Conservation (phyloP, 345 rosid genomes). For the Pistacia vera region DNA sequence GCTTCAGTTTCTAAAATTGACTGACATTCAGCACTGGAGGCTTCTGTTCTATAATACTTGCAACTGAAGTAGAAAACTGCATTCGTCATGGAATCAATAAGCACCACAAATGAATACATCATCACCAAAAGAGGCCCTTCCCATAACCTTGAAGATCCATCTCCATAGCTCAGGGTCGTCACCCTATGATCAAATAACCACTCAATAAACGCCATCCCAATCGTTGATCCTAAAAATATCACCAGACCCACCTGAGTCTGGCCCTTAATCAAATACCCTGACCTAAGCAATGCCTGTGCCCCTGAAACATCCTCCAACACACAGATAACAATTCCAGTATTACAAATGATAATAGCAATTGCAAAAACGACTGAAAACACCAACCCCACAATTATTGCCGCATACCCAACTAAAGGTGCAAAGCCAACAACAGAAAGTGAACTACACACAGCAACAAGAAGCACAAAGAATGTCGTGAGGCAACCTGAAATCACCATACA, state of each 20-base stretch:
- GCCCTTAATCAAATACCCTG: conserved; percentile 70
- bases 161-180: conserved; percentile 86
- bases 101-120: conserved; percentile 87
- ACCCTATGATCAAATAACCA: conserved; percentile 95
- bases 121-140: conserved; percentile 87
- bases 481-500: conserved; percentile 64
- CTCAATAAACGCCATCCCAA: conserved; percentile 73
- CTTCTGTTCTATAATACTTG: conserved; percentile 59
- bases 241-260: conserved; percentile 91
- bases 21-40: conserved; percentile 42
- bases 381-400: conserved; percentile 53
- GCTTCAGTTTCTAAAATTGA: conserved; percentile 51
- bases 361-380: conserved; percentile 87
- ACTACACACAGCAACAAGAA: conserved; percentile 60
- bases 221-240: conserved; percentile 81
- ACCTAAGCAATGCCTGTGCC: conserved; percentile 62
- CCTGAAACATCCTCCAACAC: conserved; percentile 92
- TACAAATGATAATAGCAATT: conserved; percentile 68
- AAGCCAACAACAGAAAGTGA: conserved; percentile 53
- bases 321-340: conserved; percentile 65
- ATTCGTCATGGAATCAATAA: conserved; percentile 86
- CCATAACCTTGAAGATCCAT: conserved; percentile 90
- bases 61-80: conserved; percentile 91
- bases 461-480: conserved; percentile 61
- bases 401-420: conserved; percentile 55